Evolutionary conservation across 2,329 filamentous ascomycete species (phyloP).

Genomic region (Pseudopyricularia javanii): DNA sequence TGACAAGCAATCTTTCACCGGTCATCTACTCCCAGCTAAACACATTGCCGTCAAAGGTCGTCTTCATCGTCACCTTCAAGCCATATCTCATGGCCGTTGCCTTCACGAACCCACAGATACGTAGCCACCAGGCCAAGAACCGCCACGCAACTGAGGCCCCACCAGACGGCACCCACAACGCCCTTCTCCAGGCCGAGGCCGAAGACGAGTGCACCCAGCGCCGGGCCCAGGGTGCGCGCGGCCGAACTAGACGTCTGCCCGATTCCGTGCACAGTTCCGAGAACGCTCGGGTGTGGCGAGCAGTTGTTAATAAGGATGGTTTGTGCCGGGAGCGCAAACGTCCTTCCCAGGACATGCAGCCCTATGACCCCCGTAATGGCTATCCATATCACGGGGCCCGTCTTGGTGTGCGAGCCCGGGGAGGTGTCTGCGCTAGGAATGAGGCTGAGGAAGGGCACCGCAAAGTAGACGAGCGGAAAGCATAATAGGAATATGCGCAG

Average conservation of each 20-base stretch:
- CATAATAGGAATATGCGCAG: slow-evolving; percentile 58
- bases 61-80: slow-evolving; percentile 47
- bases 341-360: slow-evolving; percentile 61
- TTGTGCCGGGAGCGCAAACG: slow-evolving; percentile 49
- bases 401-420: slow-evolving; percentile 35
- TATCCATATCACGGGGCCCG: slow-evolving; percentile 48
- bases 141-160: slow-evolving; percentile 38
- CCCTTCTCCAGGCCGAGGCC: slow-evolving; percentile 44
- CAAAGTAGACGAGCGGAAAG: slow-evolving; percentile 58
- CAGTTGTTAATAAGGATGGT: slow-evolving; percentile 50
- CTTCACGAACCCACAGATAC: slow-evolving; percentile 40
- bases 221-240: slow-evolving; percentile 46
- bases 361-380: slow-evolving; percentile 49
- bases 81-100: slow-evolving; percentile 53
- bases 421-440: slow-evolving; percentile 40
- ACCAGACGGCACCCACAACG: slow-evolving; percentile 46
- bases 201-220: slow-evolving; percentile 48
- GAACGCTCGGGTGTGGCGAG: slow-evolving; percentile 42
- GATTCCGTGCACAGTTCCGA: slow-evolving; percentile 44
- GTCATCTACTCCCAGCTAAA: too few species aligned
- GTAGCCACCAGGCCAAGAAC: slow-evolving; percentile 36
- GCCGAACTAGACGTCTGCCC: slow-evolving; percentile 47
- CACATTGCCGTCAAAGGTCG: not conserved
- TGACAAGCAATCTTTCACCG: too few species aligned
- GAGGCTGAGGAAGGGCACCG: slow-evolving; percentile 59